These are phyloP conservation scores for Stephania japonica DNA, from an alignment of 164 flowering plant species.

Conservation along the genomic window DNA sequence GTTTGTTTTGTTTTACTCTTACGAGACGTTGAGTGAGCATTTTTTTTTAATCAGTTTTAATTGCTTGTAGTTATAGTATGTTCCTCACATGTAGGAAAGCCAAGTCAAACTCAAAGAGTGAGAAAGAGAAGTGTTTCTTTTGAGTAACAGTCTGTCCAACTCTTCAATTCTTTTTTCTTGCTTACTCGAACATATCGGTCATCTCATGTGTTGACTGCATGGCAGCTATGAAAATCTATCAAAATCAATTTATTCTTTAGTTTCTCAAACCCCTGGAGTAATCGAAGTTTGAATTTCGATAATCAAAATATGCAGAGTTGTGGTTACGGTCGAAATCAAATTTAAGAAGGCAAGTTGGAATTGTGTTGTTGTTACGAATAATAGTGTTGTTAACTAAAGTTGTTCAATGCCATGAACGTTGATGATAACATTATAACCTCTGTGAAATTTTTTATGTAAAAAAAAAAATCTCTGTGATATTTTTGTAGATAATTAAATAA, in stretches of 20 bases:
- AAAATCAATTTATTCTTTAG: not conserved
- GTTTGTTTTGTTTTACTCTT: not conserved
- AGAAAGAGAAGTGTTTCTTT: not conserved
- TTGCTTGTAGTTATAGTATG: not conserved
- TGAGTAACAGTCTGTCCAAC: not conserved
- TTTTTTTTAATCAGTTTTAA: no score
- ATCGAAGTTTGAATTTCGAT: not conserved
- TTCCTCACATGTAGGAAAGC: not conserved
- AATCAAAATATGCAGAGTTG: no score
- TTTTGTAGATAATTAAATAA: no score
- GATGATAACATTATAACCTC: no score
- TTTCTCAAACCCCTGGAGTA: not conserved
- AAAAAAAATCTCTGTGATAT: no score
- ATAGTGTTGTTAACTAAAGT: no score
- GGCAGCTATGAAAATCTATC: not conserved
- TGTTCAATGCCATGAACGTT: no score
- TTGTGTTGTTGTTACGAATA: no score
- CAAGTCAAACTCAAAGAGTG: constrained; percentile 4
- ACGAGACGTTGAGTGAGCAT: no score
- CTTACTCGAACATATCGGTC: not conserved
- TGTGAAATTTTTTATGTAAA: no score
- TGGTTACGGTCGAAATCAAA: no score
- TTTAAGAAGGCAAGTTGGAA: no score
- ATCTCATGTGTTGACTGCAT: not conserved
- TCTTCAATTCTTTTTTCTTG: not conserved